phyloP scores from a whole-genome alignment of 1,284 basidiomycete species.

The Boletus smithii region DNA sequence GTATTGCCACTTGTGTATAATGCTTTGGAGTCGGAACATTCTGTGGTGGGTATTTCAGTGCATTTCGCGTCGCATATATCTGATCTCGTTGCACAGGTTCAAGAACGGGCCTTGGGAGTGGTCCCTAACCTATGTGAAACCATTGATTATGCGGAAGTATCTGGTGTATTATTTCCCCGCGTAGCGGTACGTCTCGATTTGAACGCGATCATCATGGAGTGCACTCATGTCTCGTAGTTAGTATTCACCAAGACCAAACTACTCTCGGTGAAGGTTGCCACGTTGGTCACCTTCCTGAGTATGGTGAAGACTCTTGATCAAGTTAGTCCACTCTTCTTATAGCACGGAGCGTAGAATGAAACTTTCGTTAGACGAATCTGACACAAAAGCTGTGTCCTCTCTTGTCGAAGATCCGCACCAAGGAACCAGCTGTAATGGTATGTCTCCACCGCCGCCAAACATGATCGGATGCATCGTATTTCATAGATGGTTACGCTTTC shows the following conservation, averaged over 20 bases:
- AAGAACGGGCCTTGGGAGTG: conserved; percentile 84
- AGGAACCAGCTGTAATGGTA: conserved; percentile 89
- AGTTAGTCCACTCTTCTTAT: conserved; percentile 38
- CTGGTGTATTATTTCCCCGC: conserved; percentile 80
- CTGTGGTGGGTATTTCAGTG: conserved; percentile 47
- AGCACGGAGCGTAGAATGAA: conserved; percentile 5
- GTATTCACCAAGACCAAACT: conserved; percentile 89
- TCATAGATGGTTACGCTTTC: conserved; percentile 83
- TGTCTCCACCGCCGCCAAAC: conserved; percentile 18
- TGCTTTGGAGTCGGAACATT: conserved; percentile 90
- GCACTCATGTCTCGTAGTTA: conserved; percentile 47
- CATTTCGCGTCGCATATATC: neutral
- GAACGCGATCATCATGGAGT: neutral
- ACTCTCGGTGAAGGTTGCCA: conserved; percentile 85
- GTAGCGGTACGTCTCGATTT: conserved; percentile 64
- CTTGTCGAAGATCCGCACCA: conserved; percentile 92
- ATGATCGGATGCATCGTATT: conserved; percentile 1
- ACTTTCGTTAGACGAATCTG: conserved; percentile 57
- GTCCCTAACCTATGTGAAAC: conserved; percentile 90
- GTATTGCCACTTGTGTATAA: conserved; percentile 95
- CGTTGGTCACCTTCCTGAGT: conserved; percentile 81
- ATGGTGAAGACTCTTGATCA: conserved; percentile 96
- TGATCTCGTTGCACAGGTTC: conserved; percentile 51
- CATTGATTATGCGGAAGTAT: conserved; percentile 91
- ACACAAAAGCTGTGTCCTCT: conserved; percentile 95